These are phyloP conservation scores for Plasmodium sp. DNA, from an alignment of 169 alveolate genomes.

Conservation along the genomic window DNA sequence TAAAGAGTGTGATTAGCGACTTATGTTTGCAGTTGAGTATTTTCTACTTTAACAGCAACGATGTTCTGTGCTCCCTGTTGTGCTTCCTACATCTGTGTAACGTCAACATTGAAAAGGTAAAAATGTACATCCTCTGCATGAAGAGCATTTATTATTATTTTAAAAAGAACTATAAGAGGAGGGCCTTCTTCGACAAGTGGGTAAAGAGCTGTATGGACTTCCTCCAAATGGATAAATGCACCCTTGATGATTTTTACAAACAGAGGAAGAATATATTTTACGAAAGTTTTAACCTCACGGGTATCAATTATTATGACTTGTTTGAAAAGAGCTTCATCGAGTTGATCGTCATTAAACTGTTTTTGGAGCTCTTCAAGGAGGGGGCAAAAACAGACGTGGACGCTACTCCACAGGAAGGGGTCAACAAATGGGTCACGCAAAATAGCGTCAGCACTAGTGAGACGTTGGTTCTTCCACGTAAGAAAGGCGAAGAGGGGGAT, in stretches of 20 bases:
- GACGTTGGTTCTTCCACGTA: neutral
- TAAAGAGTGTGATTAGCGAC: conserved; percentile 3
- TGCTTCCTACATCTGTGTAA: conserved; percentile 59
- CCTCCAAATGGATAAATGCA: conserved; percentile 7
- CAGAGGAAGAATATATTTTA: conserved; percentile 16
- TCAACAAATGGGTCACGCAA: neutral
- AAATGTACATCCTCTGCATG: conserved; percentile 45
- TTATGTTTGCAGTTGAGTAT: conserved; percentile 32
- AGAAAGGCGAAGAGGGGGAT: neutral
- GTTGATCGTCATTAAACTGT: conserved; percentile 29
- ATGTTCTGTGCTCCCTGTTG: conserved; percentile 32
- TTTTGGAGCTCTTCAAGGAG: conserved; percentile 24
- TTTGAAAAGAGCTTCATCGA: conserved; percentile 27
- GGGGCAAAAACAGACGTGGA: neutral
- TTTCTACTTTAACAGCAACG: conserved; percentile 23
- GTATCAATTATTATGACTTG: conserved; percentile 22
- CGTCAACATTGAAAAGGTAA: conserved; percentile 24
- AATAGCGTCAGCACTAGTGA: neutral
- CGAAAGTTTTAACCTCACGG: conserved; percentile 10
- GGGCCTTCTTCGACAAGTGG: conserved; percentile 24
- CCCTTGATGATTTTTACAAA: conserved; percentile 4
- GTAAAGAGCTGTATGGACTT: conserved; percentile 18
- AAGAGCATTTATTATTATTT: conserved; percentile 47
- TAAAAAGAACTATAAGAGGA: conserved; percentile 41
- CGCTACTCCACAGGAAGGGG: neutral